Base-by-base conservation (phyloP, 148 eudicot genomes). In the Tetragonia tetragonoides region DNA sequence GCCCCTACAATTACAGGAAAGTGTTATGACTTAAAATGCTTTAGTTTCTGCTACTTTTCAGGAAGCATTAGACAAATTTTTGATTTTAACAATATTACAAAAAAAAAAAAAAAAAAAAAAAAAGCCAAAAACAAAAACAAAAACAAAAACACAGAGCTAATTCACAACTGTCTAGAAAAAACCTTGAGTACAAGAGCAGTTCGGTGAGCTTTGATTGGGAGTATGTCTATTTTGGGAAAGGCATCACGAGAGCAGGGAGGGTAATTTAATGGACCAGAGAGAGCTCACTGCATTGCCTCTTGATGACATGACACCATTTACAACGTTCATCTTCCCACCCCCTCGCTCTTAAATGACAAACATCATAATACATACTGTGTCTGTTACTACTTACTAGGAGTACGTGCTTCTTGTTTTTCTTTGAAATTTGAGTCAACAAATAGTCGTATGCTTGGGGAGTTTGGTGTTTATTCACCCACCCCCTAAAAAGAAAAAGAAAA, bases 301-400 rank as follows among this genome's bases (percentile, higher is more conserved):
- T 67, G 68, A 72, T 65, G 42, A 57, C 64, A 72, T 65, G 42
- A 57, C 64, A 64, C 7, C 72, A 79, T 79, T 72, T 77, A 77
- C 84, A 76, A 24, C 79, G 23, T 76, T 76, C 73, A 76, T 76
- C 83, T 76, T 76, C 83, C 70, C 64, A 54, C 66, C 70, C 64
- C 63, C 66, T 68, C 64, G 54, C 66, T 68, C 66, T 73, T 75
- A 18, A 69, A 44, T 63, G 24, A 65, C 37, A 11, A 28, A 3
- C 10, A 65, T 12, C 14, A 34, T 7, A 21, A 28, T 10, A n/a
- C 1, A 28, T 10, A n/a, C 1, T 21, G 21, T 4, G 0, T n/a
- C 28, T 21, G 21, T 7, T 2, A 2, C 3, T 37, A 28, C 34
- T 18, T 65, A 34, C 38, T 64, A 24, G 24, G 21, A 7, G 2